Percentiles rank a stretch among this genome's conserved stretches.
Evolutionary conservation across 805 yeast genomes (phyloP).

Genomic region (Candida patagonica): DNA sequence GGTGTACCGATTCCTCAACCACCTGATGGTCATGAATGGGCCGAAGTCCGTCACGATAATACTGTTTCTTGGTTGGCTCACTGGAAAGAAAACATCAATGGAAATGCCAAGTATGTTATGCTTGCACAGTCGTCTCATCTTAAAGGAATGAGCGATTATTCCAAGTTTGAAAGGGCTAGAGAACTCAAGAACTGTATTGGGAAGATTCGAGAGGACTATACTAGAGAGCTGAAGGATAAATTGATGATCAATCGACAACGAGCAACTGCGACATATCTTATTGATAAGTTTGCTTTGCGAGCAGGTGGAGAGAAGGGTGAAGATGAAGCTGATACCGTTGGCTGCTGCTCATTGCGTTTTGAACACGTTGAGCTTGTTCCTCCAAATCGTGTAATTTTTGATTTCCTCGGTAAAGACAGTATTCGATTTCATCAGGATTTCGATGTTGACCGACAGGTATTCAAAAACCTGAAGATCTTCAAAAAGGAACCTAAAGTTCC

Average conservation of each 20-base stretch:
- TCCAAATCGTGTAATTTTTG: slow-evolving; percentile 79
- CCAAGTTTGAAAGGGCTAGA: slow-evolving; percentile 90
- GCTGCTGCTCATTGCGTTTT: slow-evolving; percentile 87
- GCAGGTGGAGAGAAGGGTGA: slow-evolving; percentile 98
- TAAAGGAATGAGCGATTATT: slow-evolving; percentile 84
- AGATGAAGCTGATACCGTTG: slow-evolving; percentile 97
- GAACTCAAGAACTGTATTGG: slow-evolving; percentile 67
- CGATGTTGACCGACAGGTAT: slow-evolving; percentile 84
- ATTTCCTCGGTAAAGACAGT: slow-evolving; percentile 92
- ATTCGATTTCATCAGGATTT: slow-evolving; percentile 88
- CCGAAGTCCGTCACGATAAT: slow-evolving; percentile 76
- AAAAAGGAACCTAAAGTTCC: slow-evolving; percentile 82
- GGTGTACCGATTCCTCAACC: slow-evolving; percentile 69
- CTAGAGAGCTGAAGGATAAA: slow-evolving; percentile 55
- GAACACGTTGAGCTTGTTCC: slow-evolving; percentile 84
- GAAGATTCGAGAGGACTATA: slow-evolving; percentile 66
- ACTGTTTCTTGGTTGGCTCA: slow-evolving; percentile 93
- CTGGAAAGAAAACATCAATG: slow-evolving; percentile 92
- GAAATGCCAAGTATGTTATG: slow-evolving; percentile 76
- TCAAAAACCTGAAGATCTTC: slow-evolving; percentile 77
- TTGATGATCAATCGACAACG: slow-evolving; percentile 81
- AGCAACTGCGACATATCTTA: slow-evolving; percentile 88
- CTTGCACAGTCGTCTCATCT: slow-evolving; percentile 85
- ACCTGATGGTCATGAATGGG: slow-evolving; percentile 88
- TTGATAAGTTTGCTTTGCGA: slow-evolving; percentile 88